Evolutionary conservation across 441 rosid species (phyloP).

Genomic region (Theobroma grandiflorum): DNA sequence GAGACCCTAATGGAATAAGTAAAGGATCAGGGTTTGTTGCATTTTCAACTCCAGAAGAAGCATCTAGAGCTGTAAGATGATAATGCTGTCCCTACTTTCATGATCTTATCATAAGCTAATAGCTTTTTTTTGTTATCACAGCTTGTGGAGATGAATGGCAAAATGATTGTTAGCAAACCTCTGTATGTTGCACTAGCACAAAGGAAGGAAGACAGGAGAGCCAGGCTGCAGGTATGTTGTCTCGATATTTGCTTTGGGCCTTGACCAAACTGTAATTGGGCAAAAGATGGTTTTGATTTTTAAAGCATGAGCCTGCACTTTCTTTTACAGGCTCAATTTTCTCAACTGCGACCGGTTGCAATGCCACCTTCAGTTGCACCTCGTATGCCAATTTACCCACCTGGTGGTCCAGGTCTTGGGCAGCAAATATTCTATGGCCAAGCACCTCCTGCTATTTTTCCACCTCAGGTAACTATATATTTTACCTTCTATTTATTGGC

Average conservation of each 20-base stretch:
- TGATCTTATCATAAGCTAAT: constrained; percentile 10
- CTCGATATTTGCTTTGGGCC: constrained; percentile 12
- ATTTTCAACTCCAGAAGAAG: constrained; percentile 72
- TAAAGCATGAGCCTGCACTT: neutral
- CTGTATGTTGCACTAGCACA: constrained; percentile 81
- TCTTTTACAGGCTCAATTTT: constrained; percentile 62
- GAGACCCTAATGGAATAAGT: constrained; percentile 67
- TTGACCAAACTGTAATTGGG: neutral
- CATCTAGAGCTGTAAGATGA: constrained; percentile 67
- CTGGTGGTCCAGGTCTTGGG: constrained; percentile 64
- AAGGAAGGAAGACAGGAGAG: constrained; percentile 76
- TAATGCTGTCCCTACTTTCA: neutral
- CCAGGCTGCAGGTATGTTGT: constrained; percentile 63
- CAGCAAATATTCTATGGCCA: constrained; percentile 71
- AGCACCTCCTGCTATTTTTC: constrained; percentile 70
- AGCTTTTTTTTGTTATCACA: constrained; percentile 30
- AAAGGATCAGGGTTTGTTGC: constrained; percentile 85
- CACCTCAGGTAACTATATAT: constrained; percentile 53
- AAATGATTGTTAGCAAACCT: constrained; percentile 67
- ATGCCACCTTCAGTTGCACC: constrained; percentile 58
- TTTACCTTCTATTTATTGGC: neutral
- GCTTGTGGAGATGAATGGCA: constrained; percentile 71
- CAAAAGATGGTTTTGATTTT: constrained; percentile 5
- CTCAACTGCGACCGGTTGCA: constrained; percentile 69
- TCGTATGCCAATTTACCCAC: constrained; percentile 69